Percentiles rank a stretch among this genome's conserved stretches.
These are phyloP conservation scores for Rachicladosporium sp. DNA, from an alignment of 2,329 filamentous ascomycete species.

Conservation along the genomic window DNA sequence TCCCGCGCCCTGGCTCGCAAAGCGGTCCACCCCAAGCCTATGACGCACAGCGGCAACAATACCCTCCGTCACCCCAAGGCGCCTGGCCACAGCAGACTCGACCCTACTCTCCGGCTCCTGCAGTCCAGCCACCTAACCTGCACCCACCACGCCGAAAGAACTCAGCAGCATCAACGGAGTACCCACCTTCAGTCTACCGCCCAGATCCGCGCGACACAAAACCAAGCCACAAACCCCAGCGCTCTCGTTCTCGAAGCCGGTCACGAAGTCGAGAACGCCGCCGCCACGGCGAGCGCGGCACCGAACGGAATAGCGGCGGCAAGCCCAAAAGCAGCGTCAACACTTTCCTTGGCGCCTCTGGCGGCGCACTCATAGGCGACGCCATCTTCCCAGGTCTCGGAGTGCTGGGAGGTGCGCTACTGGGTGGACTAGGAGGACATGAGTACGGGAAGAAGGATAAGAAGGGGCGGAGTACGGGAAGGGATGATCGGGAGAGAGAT, in stretches of 20 bases:
- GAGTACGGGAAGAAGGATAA: conserved; percentile 24
- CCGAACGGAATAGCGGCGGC: too few species aligned
- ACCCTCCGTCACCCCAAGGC: conserved; percentile 6
- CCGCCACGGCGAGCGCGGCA: conserved; percentile 3
- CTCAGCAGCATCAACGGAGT: background rate
- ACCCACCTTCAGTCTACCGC: background rate
- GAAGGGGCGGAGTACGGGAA: conserved; percentile 2
- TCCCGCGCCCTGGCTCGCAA: background rate
- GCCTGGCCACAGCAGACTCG: conserved; percentile 1
- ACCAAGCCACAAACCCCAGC: conserved; percentile 2
- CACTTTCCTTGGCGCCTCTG: conserved; percentile 33
- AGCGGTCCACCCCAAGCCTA: background rate
- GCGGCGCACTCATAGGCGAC: conserved; percentile 32
- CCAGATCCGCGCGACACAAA: background rate
- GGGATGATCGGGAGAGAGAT: background rate
- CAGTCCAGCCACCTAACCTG: background rate
- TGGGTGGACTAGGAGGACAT: conserved; percentile 31
- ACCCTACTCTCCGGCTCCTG: background rate
- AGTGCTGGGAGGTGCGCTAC: conserved; percentile 24
- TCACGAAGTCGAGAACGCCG: conserved; percentile 7
- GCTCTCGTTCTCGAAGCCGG: conserved; percentile 8
- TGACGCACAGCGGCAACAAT: too few species aligned
- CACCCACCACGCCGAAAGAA: background rate
- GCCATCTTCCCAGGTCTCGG: conserved; percentile 32
- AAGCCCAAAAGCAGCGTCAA: conserved; percentile 17